phyloP scores from a whole-genome alignment of 306 rosid species.

The Trifolium dubium region DNA sequence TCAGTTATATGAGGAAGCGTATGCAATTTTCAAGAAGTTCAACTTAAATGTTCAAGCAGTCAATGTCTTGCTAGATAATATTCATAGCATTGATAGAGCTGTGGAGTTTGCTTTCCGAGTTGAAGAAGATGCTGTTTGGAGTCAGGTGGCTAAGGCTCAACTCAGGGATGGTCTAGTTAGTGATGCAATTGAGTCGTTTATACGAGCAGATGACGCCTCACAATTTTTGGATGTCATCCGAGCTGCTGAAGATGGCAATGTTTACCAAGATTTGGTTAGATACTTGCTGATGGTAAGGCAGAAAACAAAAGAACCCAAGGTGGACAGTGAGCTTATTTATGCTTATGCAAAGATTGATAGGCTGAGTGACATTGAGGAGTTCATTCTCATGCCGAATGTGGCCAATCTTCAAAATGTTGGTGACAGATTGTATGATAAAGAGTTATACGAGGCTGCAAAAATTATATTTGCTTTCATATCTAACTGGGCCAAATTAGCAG shows the following conservation, averaged over 20 bases:
- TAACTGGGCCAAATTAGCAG: slow-evolving; percentile 98
- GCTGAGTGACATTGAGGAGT: slow-evolving; percentile 94
- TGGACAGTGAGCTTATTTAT: slow-evolving; percentile 98
- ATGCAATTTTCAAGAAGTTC: slow-evolving; percentile 95
- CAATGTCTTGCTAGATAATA: slow-evolving; percentile 85
- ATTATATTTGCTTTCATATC: slow-evolving; percentile 92
- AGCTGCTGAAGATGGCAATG: slow-evolving; percentile 82
- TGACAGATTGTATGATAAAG: slow-evolving; percentile 92
- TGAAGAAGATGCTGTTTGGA: slow-evolving; percentile 99
- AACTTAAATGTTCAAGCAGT: slow-evolving; percentile 98
- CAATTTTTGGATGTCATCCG: slow-evolving; percentile 93
- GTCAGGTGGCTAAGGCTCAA: slow-evolving; percentile 99
- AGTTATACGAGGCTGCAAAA: slow-evolving; percentile 95
- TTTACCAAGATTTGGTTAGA: slow-evolving; percentile 89
- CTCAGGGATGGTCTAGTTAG: slow-evolving; percentile 96
- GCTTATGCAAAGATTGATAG: slow-evolving; percentile 98
- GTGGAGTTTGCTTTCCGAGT: slow-evolving; percentile 99
- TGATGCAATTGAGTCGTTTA: slow-evolving; percentile 96
- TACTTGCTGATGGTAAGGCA: slow-evolving; percentile 99
- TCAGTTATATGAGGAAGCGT: slow-evolving; percentile 89
- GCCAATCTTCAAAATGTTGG: slow-evolving; percentile 98
- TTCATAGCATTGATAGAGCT: slow-evolving; percentile 92
- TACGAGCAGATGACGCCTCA: slow-evolving; percentile 94
- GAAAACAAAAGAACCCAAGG: slow-evolving; percentile 93
- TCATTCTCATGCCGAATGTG: slow-evolving; percentile 97